Evolutionary conservation across 2,329 filamentous ascomycete genomes (phyloP), one percentile per base, ranked within the genome.

Genomic region (Colletotrichum sidae): DNA sequence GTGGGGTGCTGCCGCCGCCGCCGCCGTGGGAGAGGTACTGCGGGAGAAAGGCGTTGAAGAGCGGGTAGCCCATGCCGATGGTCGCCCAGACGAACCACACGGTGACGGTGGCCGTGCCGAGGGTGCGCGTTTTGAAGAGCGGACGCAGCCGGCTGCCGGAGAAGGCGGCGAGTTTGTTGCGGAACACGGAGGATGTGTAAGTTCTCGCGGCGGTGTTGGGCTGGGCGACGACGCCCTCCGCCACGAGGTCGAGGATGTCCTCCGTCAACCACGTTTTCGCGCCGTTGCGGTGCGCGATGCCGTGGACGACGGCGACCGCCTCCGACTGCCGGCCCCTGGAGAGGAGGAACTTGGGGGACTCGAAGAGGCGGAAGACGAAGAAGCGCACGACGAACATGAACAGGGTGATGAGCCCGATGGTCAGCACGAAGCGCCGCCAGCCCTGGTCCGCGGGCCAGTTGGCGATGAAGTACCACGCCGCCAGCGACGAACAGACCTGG

Each of bases 41-140:
- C 0, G 93, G 93, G n/a, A 97, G 84, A 78, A 96, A 96, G 56
- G 92, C 91, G 76, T 96, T 96, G 85, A 95, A 97, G 2, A 97
- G 86, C 1, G 92, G 93, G 73, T 95, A 96, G 3, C 90, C 92
- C 88, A 96, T 91, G 65, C 93, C 93, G 69, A 96, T 94, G 12
- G 88, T 90, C 0, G 89, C 84, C 93, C 93, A 96, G 74, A 88
- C 89, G 77, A 94, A 92, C 91, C 91, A 94, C 52, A 95, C 81
- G 25, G 89, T 78, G 4, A 69, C 71, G 1, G 86, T 88, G 44
- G 85, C 82, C 56, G 80, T 69, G 55, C 80, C 85, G 8, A 87
- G 79, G 59, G 81, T 84, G 69, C 80, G 84, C 60, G 73, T 84
- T 65, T 79, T 78, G 76, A 90, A 90, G 2, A 96, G 85, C 1